phyloP scores from a whole-genome alignment of 179 eudicot genomes.

The Spergularia azorica region DNA sequence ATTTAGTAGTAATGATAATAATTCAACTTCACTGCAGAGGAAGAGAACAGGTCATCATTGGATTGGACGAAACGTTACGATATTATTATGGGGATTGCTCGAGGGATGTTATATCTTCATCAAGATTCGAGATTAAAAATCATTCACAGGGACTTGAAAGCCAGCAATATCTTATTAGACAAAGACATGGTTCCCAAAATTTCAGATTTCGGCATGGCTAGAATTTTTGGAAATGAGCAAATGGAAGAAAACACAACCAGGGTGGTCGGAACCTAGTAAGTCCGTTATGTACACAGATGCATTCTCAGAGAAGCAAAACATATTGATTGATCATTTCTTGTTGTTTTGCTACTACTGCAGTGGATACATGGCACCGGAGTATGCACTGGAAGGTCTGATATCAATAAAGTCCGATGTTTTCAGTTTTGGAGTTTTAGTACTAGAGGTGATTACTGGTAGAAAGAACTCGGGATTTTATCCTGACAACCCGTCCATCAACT shows the following conservation, averaged over 20 bases:
- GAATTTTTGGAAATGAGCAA: conserved; percentile 42
- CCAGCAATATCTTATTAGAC: conserved; percentile 46
- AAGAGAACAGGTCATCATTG: conserved; percentile 27
- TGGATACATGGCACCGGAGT: conserved; percentile 57
- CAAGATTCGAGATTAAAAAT: conserved; percentile 50
- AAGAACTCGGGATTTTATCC: conserved; percentile 42
- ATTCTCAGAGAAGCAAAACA: neutral
- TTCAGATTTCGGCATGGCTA: conserved; percentile 57
- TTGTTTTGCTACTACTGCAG: conserved; percentile 22
- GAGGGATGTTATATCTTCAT: conserved; percentile 56
- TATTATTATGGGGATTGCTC: conserved; percentile 49
- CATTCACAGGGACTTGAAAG: conserved; percentile 51
- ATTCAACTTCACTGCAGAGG: conserved; percentile 25
- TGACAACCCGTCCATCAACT: conserved; percentile 40
- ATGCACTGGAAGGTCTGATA: conserved; percentile 44
- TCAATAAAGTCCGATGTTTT: conserved; percentile 51
- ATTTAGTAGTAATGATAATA: neutral
- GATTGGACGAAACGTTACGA: conserved; percentile 44
- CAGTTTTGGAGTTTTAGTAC: conserved; percentile 47
- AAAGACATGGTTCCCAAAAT: conserved; percentile 50
- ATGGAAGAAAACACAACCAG: conserved; percentile 42
- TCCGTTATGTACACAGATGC: neutral
- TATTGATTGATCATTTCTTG: neutral
- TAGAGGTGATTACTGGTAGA: conserved; percentile 45
- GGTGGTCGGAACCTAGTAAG: conserved; percentile 42